These are phyloP conservation scores for Jatropha podagrica DNA, from an alignment of 441 rosid genomes.

Conservation along the genomic window DNA sequence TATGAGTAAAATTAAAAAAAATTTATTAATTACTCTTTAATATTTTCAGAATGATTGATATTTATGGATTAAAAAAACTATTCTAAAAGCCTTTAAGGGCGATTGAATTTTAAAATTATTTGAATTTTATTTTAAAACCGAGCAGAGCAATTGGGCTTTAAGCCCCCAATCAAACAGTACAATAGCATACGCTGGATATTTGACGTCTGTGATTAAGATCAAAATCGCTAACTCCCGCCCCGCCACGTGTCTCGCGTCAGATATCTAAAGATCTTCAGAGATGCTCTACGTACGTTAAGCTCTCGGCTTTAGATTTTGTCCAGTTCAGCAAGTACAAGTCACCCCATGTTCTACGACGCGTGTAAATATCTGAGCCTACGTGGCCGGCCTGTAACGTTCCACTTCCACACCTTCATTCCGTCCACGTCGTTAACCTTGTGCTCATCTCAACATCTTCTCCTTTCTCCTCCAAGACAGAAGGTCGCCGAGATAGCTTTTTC, in stretches of 20 bases:
- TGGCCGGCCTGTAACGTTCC: slow-evolving; percentile 24
- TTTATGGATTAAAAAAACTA: no score
- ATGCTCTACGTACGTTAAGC: slow-evolving; percentile 21
- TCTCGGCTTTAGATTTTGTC: slow-evolving; percentile 47
- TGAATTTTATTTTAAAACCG: no score
- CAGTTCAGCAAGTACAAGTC: slow-evolving; percentile 28
- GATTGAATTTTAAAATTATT: no score
- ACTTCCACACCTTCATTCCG: slow-evolving; percentile 27
- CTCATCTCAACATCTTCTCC: slow-evolving; percentile 23
- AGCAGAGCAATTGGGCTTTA: no score
- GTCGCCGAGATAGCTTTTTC: not conserved
- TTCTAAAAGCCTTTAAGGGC: no score
- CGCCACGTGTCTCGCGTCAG: slow-evolving; percentile 30
- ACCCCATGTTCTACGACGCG: slow-evolving; percentile 19
- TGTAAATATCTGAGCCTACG: slow-evolving; percentile 23
- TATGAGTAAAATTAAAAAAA: no score
- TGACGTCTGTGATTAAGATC: slow-evolving; percentile 20
- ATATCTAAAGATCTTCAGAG: slow-evolving; percentile 25
- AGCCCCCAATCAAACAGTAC: not conserved
- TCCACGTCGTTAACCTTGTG: slow-evolving; percentile 32
- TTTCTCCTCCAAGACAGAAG: not conserved
- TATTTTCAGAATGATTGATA: no score
- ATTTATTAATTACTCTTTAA: no score
- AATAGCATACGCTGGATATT: not conserved
- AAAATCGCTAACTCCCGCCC: not conserved